Conservation (phyloP, 1,284 basidiomycete species). For the Irpex lacteus region DNA sequence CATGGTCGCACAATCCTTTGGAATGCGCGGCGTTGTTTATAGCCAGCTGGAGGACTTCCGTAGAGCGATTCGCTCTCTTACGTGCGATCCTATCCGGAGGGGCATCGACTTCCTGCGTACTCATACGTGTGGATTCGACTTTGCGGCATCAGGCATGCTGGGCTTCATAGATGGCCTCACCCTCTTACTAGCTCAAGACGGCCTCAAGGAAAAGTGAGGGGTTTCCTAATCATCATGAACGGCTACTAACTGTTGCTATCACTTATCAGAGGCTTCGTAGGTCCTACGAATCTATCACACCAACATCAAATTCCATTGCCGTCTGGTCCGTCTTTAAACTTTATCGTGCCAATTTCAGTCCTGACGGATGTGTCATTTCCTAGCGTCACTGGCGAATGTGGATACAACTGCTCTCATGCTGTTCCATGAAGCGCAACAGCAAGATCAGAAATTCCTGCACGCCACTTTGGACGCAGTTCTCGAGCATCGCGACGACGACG, state of each 20-base stretch:
- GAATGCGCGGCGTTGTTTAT: constrained; percentile 52
- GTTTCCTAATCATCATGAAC: too few relatives aligned
- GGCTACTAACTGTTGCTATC: too few relatives aligned
- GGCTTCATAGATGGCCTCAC: not conserved
- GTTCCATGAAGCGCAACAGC: not conserved
- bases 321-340: not conserved
- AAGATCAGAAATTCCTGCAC: constrained; percentile 30
- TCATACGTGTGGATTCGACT: not conserved
- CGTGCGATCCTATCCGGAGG: not conserved
- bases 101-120: not conserved
- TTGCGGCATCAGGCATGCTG: not conserved
- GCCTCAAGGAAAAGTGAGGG: not conserved
- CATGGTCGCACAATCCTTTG: constrained; percentile 51
- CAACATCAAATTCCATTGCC: not conserved
- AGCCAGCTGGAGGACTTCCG: constrained; percentile 37
- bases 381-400: not conserved
- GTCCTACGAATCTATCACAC: too few relatives aligned
- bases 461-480: constrained; percentile 56
- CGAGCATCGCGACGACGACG: constrained; percentile 43
- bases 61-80: constrained; percentile 34
- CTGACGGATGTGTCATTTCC: not conserved
- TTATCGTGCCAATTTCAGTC: not conserved
- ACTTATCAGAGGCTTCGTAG: too few relatives aligned
- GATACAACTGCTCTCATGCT: not conserved
- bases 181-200: not conserved